Conservation (phyloP, 495 filamentous ascomycete genomes). For the Aspergillus sclerotiicarbonarius region DNA sequence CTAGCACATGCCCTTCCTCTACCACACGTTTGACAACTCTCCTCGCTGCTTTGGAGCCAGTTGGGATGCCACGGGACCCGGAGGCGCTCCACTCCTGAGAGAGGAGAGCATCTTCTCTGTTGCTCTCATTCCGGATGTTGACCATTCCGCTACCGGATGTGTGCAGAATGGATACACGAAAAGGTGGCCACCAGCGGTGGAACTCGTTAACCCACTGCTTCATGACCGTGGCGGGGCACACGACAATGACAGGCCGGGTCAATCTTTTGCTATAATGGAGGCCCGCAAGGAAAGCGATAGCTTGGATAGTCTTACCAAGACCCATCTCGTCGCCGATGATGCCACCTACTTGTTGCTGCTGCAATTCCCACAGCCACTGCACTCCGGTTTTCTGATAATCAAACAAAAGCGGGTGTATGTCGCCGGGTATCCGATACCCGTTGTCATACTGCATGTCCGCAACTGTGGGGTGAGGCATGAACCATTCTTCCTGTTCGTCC, state of each 20-base stretch:
- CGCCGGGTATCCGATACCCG: constrained; percentile 79
- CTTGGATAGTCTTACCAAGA: constrained; percentile 91
- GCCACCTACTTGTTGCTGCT: constrained; percentile 82
- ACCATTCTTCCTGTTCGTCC: constrained; percentile 63
- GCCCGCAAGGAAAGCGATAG: constrained; percentile 86
- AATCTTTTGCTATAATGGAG: constrained; percentile 86
- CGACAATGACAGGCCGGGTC: constrained; percentile 79
- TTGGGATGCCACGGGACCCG: constrained; percentile 38
- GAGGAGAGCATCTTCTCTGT: constrained; percentile 64
- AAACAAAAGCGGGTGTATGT: constrained; percentile 86
- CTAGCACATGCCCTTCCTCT: constrained; percentile 84
- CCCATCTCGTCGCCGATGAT: constrained; percentile 99
- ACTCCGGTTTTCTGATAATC: constrained; percentile 95
- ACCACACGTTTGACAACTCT: constrained; percentile 79
- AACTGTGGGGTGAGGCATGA: constrained; percentile 76
- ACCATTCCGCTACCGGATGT: constrained; percentile 95
- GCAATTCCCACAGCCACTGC: constrained; percentile 94
- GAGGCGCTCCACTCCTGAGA: constrained; percentile 35
- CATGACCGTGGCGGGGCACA: constrained; percentile 90
- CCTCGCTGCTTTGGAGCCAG: constrained; percentile 61
- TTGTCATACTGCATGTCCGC: constrained; percentile 70
- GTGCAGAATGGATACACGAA: constrained; percentile 92
- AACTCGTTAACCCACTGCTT: constrained; percentile 98
- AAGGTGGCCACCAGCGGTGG: constrained; percentile 94
- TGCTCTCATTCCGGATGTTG: constrained; percentile 66